A percentile compares a stretch with the other conserved stretches of the same genome.
Conservation (phyloP, 2,329 filamentous ascomycete genomes). For the Calonectria naviculata region DNA sequence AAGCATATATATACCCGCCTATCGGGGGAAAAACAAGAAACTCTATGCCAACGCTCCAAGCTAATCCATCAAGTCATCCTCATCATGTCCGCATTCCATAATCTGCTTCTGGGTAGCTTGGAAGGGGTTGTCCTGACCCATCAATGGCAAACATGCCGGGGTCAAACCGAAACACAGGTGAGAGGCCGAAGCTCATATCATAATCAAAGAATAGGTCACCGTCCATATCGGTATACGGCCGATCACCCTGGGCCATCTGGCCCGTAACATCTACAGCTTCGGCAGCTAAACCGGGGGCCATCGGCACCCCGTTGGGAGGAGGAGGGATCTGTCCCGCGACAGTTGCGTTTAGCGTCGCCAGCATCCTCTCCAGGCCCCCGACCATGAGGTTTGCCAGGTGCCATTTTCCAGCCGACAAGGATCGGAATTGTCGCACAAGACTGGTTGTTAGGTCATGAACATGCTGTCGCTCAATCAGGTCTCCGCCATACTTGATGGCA, state of each 20-base stretch:
- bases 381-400: slow-evolving; percentile 62
- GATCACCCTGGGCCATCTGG: slow-evolving; percentile 32
- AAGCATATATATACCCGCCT: background rate
- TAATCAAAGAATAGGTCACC: slow-evolving; percentile 42
- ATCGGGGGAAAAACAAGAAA: background rate
- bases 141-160: slow-evolving; percentile 40
- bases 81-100: slow-evolving; percentile 34
- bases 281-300: slow-evolving; percentile 19
- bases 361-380: slow-evolving; percentile 57
- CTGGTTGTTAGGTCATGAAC: slow-evolving; percentile 53
- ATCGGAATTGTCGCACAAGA: slow-evolving; percentile 54
- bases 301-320: slow-evolving; percentile 5
- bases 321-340: slow-evolving; percentile 27
- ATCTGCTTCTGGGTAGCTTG: slow-evolving; percentile 36
- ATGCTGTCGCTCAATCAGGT: slow-evolving; percentile 51
- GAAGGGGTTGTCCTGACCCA: slow-evolving; percentile 35
- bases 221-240: slow-evolving; percentile 37
- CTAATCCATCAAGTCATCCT: background rate
- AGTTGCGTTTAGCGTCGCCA: slow-evolving; percentile 26
- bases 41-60: background rate
- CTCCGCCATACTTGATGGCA: slow-evolving; percentile 54
- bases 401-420: slow-evolving; percentile 54
- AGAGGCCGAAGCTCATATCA: slow-evolving; percentile 43
- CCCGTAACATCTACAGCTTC: slow-evolving; percentile 31
- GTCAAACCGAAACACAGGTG: slow-evolving; percentile 42